Evolutionary conservation across 768 basidiomycete genomes (phyloP), one percentile per base, ranked within the genome.

Genomic region (Hygrophoropsis aurantiaca): DNA sequence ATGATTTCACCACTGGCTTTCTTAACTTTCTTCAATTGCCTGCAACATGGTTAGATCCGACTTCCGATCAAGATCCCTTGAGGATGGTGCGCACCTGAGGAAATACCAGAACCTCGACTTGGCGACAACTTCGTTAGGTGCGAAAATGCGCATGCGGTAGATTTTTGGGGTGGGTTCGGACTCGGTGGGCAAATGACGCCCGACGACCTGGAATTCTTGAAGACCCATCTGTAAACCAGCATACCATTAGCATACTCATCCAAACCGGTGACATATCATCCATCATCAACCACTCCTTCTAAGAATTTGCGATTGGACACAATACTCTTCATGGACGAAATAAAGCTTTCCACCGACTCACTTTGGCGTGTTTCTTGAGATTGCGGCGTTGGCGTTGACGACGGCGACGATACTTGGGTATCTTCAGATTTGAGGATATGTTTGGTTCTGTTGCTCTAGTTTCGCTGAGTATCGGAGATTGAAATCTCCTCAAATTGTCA

Each of bases 41-140:
- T 90, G 3, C 25, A 3, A 13, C 20, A 16, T 24, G 20, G n/a
- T 39, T 26, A 44, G 36, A 46, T 24, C 25, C 11, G 9, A 20
- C 32, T 35, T 27, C 16, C n/a, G n/a, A n/a, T n/a, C n/a, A 4
- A 43, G 16, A 36, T 39, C 35, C 36, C 16, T 20, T 5, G 6
- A 25, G 16, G 11, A 8, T 52, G 24, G 18, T 4, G 58, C 83
- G 59, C 54, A 88, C 88, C 87, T 85, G 51, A 99, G 78, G 84
- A 95, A 99, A 77, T 97, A 97, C 95, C 97, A 98, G 87, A 97
- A 99, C 50, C 95, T 86, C 42, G 92, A 95, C 79, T 99, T 98
- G 61, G 97, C 95, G 62, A 99, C 93, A 57, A 97, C 94, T 54
- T 97, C 92, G 69, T 97, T 97, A 56, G 93, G 92, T 56, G 97